These are phyloP conservation scores for Climacium dendroides DNA, from an alignment of 225 moss, liverwort and hornwort genomes.

Conservation along the genomic window DNA sequence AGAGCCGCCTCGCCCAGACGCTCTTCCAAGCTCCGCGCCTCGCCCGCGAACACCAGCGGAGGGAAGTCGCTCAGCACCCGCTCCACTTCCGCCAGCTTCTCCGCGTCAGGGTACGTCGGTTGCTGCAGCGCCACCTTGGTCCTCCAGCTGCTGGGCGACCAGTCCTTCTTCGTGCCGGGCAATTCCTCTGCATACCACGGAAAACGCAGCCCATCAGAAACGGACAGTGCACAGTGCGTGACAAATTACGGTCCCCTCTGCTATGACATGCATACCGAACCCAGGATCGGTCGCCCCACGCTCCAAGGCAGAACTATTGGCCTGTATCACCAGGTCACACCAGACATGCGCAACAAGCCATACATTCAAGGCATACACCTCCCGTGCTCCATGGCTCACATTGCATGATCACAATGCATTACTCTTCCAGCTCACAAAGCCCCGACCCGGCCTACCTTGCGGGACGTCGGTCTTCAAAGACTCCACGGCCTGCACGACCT, in stretches of 20 bases:
- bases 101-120: slow-evolving; percentile 41
- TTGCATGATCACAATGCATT: background rate
- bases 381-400: background rate
- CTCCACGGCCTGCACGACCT: background rate
- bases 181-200: background rate
- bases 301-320: too few species aligned
- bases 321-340: background rate
- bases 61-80: slow-evolving; percentile 31
- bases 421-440: background rate
- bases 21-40: slow-evolving; percentile 66
- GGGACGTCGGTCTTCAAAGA: background rate
- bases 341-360: background rate
- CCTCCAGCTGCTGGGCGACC: slow-evolving; percentile 55
- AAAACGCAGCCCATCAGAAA: background rate
- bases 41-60: slow-evolving; percentile 71
- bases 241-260: background rate
- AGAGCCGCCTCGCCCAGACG: slow-evolving; percentile 64
- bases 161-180: slow-evolving; percentile 6
- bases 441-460: background rate
- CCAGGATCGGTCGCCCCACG: background rate
- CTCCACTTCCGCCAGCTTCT: slow-evolving; percentile 27
- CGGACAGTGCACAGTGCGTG: background rate
- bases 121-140: slow-evolving; percentile 51
- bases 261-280: background rate
- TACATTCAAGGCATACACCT: background rate